Conservation (phyloP, 495 filamentous ascomycete genomes). For the Hypoxylon subgilvum region DNA sequence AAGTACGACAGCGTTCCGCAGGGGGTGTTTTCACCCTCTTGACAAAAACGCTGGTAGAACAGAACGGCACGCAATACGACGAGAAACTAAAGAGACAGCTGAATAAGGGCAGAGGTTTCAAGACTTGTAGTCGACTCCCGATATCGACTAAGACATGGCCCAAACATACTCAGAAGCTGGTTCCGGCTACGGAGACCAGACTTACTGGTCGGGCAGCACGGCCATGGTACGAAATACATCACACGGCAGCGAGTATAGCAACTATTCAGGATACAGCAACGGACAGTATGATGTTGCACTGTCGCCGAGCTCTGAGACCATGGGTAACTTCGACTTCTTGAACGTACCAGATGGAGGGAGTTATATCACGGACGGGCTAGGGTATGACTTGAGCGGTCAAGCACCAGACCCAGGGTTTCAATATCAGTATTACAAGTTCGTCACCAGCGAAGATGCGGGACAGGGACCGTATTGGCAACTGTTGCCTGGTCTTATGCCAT, state of each 20-base stretch:
- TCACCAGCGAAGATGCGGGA: slow-evolving; percentile 17
- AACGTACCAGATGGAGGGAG: not conserved
- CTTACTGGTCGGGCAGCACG: slow-evolving; percentile 20
- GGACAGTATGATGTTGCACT: slow-evolving; percentile 23
- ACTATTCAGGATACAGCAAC: slow-evolving; percentile 27
- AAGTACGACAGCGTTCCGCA: slow-evolving; percentile 24
- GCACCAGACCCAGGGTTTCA: slow-evolving; percentile 3
- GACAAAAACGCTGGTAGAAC: slow-evolving; percentile 16
- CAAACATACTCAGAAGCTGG: slow-evolving; percentile 13
- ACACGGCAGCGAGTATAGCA: slow-evolving; percentile 15
- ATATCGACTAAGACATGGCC: slow-evolving; percentile 11
- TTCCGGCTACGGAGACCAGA: slow-evolving; percentile 16
- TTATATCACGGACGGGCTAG: slow-evolving; percentile 9
- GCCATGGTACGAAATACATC: slow-evolving; percentile 26
- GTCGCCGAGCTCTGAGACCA: slow-evolving; percentile 17
- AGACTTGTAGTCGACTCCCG: not conserved
- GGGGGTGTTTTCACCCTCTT: slow-evolving; percentile 2
- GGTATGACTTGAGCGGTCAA: slow-evolving; percentile 6
- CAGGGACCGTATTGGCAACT: slow-evolving; percentile 34
- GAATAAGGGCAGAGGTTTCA: not conserved
- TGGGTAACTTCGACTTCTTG: slow-evolving; percentile 3
- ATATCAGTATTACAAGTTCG: slow-evolving; percentile 28
- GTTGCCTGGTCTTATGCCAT: slow-evolving; percentile 13
- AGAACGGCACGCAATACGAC: slow-evolving; percentile 15
- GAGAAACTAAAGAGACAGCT: not conserved